Evolutionary conservation across 1,284 basidiomycete species (phyloP), one percentile per base, ranked within the genome.

Genomic region (Rhizoctonia solani): DNA sequence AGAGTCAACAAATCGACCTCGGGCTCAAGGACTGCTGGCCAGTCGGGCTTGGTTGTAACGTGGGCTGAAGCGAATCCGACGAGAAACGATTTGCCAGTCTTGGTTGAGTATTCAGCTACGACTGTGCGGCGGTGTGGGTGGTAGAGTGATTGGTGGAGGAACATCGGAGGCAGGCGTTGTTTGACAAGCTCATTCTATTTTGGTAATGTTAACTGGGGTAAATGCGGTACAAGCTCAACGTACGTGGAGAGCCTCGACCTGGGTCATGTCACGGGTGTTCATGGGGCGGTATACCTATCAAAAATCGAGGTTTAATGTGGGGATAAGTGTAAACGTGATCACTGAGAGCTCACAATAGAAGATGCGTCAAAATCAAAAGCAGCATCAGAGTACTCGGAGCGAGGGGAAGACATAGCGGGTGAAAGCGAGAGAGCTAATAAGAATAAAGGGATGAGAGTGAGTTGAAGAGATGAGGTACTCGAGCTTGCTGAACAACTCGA

Each of bases 141-240:
- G 46, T 61, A 61, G 30, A 61, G 56, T 30, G 56, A 61, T 30
- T 61, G 56, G 21, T 61, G 56, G 11, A 61, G 16, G 56, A 61
- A 61, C 56, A 47, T 61, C 41, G 27, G 27, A 19, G 56, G 56
- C n/a, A 61, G 19, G 16, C 46, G 56, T 46, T 61, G 56, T 11
- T 30, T 30, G 9, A 61, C 29, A 21, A 61, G 46, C 19, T 49
- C 56, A 39, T 61, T 49, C 56, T 61, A 30, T 61, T 14, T 29
- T 23, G 39, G 19, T 49, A 27, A 32, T 34, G 32, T 25, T 49
- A n/a, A 49, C n/a, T 11, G 46, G n/a, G 41, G 44, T 16, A 46
- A 58, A 58, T 42, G 11, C 14, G 25, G 14, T 37, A 14, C 30
- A n/a, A 25, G 46, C 56, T 61, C 37, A 39, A 44, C 56, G 23